Evolutionary conservation across 164 flowering plant genomes (phyloP), one percentile per base, ranked within the genome.

Genomic region (Annona cherimola): DNA sequence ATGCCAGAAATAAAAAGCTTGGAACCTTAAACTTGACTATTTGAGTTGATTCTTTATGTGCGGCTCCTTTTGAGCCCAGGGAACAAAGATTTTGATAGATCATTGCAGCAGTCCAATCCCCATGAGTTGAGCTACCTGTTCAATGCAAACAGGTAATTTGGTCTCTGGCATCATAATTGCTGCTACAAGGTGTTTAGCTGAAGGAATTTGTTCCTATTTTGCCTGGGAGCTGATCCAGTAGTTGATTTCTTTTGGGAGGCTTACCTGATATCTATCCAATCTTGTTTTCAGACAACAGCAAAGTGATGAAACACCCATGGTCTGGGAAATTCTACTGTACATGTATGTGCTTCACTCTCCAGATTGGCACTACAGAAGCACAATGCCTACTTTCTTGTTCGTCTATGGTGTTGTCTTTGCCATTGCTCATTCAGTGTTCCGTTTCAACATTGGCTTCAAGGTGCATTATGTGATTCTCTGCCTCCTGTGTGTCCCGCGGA

Each of bases 281-380:
- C 46, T 18, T 4, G 54, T 69, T 50, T 71, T 19, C 84, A 84
- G 87, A 74, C 85, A 77, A 77, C 83, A 84, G 73, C 87, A 84
- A 74, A 79, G 85, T 54, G 86, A 83, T 76, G 84, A 84, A 78
- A 84, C 86, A 42, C 96, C 96, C 40, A 89, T 90, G 95, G 91
- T 86, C 14, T 90, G 96, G 96, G 96, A 90, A 77, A 83, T 87
- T 86, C 89, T 90, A 40, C 86, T 90, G 1, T 91, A 91, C 68
- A 80, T 91, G 50, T 90, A 90, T 79, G 88, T 90, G 74, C 89
- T 90, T 41, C 84, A 87, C 76, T 91, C 97, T 9, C 97, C 97
- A 18, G 94, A 89, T 75, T 91, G 97, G 97, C 97, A 91, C 76
- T 91, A 91, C 63, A 79, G 90, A 12, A 88, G 92, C 73, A 91